Percentiles rank a stretch among this genome's conserved stretches.
Evolutionary conservation across 2,329 filamentous ascomycete genomes (phyloP).

Genomic region (Venturia aucupariae): DNA sequence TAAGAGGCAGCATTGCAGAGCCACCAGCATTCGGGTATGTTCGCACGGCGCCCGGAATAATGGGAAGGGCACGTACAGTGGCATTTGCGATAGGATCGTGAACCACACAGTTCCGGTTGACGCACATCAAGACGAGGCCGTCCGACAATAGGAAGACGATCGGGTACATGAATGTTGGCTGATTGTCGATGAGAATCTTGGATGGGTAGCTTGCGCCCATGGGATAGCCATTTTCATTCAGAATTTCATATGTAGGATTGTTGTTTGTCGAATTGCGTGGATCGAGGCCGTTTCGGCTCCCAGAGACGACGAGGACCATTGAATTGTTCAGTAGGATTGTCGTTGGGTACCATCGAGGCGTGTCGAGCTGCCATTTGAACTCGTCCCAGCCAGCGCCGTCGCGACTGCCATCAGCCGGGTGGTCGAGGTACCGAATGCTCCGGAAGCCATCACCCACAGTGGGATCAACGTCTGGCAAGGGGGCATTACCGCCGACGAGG

Average conservation of each 20-base stretch:
- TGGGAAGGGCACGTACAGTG: conserved; percentile 39
- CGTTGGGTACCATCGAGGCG: conserved; percentile 51
- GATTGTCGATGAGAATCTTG: conserved; percentile 47
- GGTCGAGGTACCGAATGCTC: conserved; percentile 46
- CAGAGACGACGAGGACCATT: conserved; percentile 50
- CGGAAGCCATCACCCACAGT: conserved; percentile 51
- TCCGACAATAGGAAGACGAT: conserved; percentile 51
- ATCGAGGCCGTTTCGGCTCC: conserved; percentile 49
- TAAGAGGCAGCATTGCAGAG: conserved; percentile 47
- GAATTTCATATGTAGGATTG: conserved; percentile 54
- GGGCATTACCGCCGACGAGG: conserved; percentile 50
- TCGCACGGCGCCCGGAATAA: conserved; percentile 47
- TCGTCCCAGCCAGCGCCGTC: conserved; percentile 46
- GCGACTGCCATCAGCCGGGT: conserved; percentile 36
- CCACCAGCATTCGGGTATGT: conserved; percentile 54
- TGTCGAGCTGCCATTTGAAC: conserved; percentile 45
- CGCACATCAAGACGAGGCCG: conserved; percentile 49
- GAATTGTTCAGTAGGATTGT: conserved; percentile 51
- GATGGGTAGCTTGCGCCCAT: conserved; percentile 40
- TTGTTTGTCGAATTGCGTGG: conserved; percentile 47
- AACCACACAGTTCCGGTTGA: conserved; percentile 45
- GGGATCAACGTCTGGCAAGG: conserved; percentile 45
- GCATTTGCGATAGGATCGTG: conserved; percentile 42
- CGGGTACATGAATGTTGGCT: conserved; percentile 57
- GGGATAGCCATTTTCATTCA: conserved; percentile 40